These are phyloP conservation scores for Plasmodium cynomolgi DNA, from an alignment of 169 alveolate species.

Conservation along the genomic window DNA sequence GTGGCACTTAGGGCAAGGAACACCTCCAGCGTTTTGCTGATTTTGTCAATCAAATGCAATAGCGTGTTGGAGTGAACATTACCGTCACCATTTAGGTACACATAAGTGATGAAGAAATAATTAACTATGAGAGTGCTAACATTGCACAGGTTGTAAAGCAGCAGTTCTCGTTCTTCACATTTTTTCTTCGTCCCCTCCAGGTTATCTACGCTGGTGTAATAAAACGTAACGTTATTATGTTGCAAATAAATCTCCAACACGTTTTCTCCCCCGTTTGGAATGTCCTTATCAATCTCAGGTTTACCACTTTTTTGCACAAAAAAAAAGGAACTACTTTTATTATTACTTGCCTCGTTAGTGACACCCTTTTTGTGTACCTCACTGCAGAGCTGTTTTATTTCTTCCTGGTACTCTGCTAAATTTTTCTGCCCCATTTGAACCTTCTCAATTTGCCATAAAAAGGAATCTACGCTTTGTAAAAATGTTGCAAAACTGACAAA, in stretches of 20 bases:
- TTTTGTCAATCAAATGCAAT: not conserved
- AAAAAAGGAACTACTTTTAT: not conserved
- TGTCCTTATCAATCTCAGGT: not conserved
- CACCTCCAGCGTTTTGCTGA: constrained; percentile 12
- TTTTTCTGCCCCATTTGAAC: not conserved
- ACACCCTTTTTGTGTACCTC: not conserved
- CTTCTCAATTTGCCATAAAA: constrained; percentile 34
- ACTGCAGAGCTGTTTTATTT: constrained; percentile 9
- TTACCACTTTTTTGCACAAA: not conserved
- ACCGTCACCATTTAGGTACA: constrained; percentile 9
- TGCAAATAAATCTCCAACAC: constrained; percentile 6
- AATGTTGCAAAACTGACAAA: constrained; percentile 27
- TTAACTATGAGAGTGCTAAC: constrained; percentile 2
- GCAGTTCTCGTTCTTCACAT: constrained; percentile 1
- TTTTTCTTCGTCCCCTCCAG: not conserved
- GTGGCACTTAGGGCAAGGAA: not conserved
- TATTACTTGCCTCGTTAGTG: not conserved
- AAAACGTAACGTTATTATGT: not conserved
- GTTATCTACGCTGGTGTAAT: not conserved
- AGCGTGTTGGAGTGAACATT: not conserved
- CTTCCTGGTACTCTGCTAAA: not conserved
- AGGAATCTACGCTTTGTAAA: constrained; percentile 38
- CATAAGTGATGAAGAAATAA: constrained; percentile 30
- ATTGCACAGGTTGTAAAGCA: constrained; percentile 33
- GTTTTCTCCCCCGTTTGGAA: constrained; percentile 8